A percentile compares a stretch with the other conserved stretches of the same genome.
Conservation (phyloP, 2,329 filamentous ascomycete species). For the Fusarium sterilihyphosum region DNA sequence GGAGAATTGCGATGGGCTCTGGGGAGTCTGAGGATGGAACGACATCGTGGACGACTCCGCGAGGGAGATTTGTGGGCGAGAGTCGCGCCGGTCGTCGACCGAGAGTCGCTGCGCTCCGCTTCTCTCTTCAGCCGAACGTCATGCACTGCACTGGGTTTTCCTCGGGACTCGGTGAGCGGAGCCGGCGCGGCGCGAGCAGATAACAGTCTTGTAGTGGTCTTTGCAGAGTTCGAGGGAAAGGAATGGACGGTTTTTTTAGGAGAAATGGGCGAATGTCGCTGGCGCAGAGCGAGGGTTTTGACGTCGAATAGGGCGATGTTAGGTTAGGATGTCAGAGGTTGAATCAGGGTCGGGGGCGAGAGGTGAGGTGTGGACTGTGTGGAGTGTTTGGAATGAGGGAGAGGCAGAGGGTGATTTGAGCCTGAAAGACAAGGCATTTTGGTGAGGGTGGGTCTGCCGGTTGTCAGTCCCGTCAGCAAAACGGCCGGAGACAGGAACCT, state of each 20-base stretch:
- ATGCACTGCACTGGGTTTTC: too few species aligned
- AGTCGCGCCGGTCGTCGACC: too few species aligned
- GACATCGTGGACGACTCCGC: too few species aligned
- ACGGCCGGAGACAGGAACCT: conserved; percentile 11
- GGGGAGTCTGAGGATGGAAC: too few species aligned
- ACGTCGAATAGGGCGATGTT: conserved; percentile 37
- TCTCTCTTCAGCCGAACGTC: too few species aligned
- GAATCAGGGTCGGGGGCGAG: conserved; percentile 42
- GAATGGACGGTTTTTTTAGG: conserved; percentile 15
- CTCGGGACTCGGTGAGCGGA: too few species aligned
- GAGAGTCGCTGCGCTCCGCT: too few species aligned
- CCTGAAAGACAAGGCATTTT: conserved; percentile 49
- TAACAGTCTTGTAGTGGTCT: too few species aligned
- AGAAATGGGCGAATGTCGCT: conserved; percentile 40
- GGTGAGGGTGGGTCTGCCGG: neutral
- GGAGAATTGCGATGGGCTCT: too few species aligned
- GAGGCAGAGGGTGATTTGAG: conserved; percentile 36
- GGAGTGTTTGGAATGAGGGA: conserved; percentile 45
- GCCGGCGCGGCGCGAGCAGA: too few species aligned
- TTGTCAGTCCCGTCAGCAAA: conserved; percentile 21
- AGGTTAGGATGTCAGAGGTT: conserved; percentile 43
- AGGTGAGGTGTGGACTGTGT: conserved; percentile 42
- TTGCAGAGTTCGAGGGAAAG: too few species aligned
- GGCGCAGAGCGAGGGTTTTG: conserved; percentile 37
- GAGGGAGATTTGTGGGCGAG: too few species aligned